phyloP scores from a whole-genome alignment of 441 rosid species.

The Dalechampia spathulata region DNA sequence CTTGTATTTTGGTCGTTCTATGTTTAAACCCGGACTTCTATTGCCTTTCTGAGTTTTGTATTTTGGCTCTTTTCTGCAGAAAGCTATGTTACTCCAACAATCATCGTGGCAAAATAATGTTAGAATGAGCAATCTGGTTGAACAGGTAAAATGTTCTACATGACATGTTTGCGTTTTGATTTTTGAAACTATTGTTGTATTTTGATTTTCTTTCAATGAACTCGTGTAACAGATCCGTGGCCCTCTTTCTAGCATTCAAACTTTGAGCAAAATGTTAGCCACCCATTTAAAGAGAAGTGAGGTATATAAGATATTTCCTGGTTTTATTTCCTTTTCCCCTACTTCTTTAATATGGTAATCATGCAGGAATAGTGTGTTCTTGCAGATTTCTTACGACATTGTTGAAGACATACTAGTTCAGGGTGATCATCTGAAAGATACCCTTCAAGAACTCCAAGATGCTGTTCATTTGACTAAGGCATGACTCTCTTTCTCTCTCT shows the following conservation, averaged over 20 bases:
- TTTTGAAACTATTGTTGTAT: conserved; percentile 7
- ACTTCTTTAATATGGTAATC: not conserved
- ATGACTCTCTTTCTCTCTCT: conserved; percentile 9
- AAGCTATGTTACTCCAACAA: conserved; percentile 70
- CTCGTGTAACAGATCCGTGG: conserved; percentile 55
- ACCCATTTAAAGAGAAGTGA: conserved; percentile 61
- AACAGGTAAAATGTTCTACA: conserved; percentile 47
- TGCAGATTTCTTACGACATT: conserved; percentile 71
- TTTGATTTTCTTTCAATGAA: conserved; percentile 7
- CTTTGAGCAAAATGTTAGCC: conserved; percentile 73
- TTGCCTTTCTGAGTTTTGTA: conserved; percentile 4
- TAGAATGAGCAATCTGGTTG: conserved; percentile 78
- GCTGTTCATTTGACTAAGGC: conserved; percentile 86
- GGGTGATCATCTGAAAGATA: conserved; percentile 54
- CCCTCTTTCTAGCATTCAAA: conserved; percentile 71
- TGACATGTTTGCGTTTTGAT: conserved; percentile 1
- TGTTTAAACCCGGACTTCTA: not conserved
- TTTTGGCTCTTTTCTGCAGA: conserved; percentile 29
- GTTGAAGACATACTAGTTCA: conserved; percentile 69
- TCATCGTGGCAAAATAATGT: conserved; percentile 87
- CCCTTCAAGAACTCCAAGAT: conserved; percentile 85
- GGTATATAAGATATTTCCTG: conserved; percentile 34
- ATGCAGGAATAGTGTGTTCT: conserved; percentile 10
- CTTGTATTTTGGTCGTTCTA: conserved; percentile 3
- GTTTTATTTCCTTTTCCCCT: conserved; percentile 1